These are phyloP conservation scores for Monosporascus cannonballus DNA, from an alignment of 2,329 filamentous ascomycete species.

Conservation along the genomic window DNA sequence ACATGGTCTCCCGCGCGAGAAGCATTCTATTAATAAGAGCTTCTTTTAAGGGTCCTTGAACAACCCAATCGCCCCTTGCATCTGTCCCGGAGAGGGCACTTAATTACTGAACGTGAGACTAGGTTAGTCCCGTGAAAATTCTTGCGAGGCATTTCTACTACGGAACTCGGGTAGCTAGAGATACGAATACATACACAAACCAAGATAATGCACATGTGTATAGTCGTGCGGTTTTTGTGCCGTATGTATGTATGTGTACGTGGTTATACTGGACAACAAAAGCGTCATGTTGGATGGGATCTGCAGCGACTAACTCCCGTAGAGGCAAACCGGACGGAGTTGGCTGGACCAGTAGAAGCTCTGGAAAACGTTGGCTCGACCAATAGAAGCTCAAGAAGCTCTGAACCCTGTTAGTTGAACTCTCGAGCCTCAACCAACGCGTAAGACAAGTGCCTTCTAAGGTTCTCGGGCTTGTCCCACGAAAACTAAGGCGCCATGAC, in stretches of 20 bases:
- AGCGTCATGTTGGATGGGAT: neutral
- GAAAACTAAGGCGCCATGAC: neutral
- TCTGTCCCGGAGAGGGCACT: too few relatives aligned
- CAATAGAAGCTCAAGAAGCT: slow-evolving; percentile 8
- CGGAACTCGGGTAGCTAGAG: too few relatives aligned
- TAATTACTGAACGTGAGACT: too few relatives aligned
- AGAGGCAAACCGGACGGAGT: neutral
- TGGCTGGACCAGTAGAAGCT: slow-evolving; percentile 2
- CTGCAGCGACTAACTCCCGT: neutral
- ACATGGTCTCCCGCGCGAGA: too few relatives aligned
- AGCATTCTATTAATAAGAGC: too few relatives aligned
- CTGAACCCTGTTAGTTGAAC: neutral
- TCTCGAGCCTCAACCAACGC: neutral
- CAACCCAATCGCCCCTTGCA: too few relatives aligned
- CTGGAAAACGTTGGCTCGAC: neutral
- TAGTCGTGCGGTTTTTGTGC: neutral
- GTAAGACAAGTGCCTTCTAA: neutral
- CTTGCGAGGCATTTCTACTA: too few relatives aligned
- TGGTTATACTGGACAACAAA: neutral
- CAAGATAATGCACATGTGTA: too few relatives aligned
- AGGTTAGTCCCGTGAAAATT: too few relatives aligned
- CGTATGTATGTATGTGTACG: neutral
- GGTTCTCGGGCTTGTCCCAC: too few relatives aligned
- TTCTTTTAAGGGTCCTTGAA: too few relatives aligned
- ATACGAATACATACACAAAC: too few relatives aligned